Evolutionary conservation across 306 rosid species (phyloP), one percentile per base, ranked within the genome.

Genomic region (Sechiopsis laciniata): DNA sequence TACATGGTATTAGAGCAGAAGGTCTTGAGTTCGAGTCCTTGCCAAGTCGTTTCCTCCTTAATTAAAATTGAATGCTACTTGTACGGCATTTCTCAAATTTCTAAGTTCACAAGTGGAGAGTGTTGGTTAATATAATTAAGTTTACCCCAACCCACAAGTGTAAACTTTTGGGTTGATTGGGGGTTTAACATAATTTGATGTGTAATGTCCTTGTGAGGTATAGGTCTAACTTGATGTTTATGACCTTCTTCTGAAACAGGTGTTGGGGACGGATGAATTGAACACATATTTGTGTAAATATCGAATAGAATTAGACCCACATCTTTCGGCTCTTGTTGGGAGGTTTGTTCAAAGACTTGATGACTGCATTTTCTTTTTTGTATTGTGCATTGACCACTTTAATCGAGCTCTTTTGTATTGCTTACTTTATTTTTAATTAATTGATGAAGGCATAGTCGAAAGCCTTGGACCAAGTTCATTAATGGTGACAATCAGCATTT

Each of bases 401-500:
- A 50, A 62, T 57, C 5, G n/a, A 22, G 13, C 26, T 60, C 2
- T 37, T 62, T 29, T 8, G 19, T n/a, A 21, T 75, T 26, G 16
- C 61, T 61, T 17, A 16, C 56, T 72, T 48, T 50, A 8, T 22
- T 46, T 68, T 45, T 19, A 45, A 42, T 48, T 20, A 68, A 48
- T 68, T 74, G 77, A 74, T 94, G 85, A 29, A 91, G 99, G 88
- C 99, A 94, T 85, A 91, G 95, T 82, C 85, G 96, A 82, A 94
- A 91, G 78, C 97, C 99, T 12, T 94, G 96, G 99, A 84, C 95
- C 40, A 94, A 87, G 80, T 94, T 94, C 75, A 88, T 94, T 26
- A 90, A 91, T 80, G 83, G 91, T 64, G 97, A 94, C 80, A 94
- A 94, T 80, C 99, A 94, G 86, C 97, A 87, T 79, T 87, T 94